Evolutionary conservation across 2,329 filamentous ascomycete species (phyloP).

Genomic region (Rhynchosporium graminicola): DNA sequence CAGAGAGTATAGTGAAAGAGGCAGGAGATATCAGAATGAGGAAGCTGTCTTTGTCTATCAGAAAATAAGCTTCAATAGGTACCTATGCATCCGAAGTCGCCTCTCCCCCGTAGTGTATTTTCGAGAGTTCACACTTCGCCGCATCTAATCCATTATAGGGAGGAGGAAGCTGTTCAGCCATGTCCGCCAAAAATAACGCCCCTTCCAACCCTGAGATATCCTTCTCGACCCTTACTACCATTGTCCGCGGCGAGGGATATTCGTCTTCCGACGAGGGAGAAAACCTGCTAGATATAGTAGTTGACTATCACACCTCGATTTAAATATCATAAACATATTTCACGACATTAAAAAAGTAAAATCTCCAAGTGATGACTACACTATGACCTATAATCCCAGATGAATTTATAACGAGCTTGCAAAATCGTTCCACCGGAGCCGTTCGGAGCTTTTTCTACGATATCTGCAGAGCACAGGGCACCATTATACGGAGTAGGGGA

Average conservation of each 20-base stretch:
- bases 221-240: neutral
- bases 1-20: neutral
- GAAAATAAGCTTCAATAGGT: neutral
- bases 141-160: neutral
- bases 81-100: neutral
- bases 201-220: slow-evolving; percentile 7
- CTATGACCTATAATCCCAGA: too few species aligned
- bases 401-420: too few species aligned
- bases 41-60: neutral
- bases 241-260: too few species aligned
- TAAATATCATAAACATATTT: too few species aligned
- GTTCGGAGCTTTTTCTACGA: neutral
- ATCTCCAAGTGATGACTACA: too few species aligned
- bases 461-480: slow-evolving; percentile 14
- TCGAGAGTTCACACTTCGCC: neutral
- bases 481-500: neutral
- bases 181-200: neutral
- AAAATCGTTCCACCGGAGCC: too few species aligned
- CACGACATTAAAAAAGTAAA: too few species aligned
- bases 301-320: too few species aligned
- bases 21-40: neutral
- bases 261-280: too few species aligned
- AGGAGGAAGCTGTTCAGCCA: neutral
- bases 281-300: too few species aligned
- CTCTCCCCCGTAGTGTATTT: too few species aligned